These are phyloP conservation scores for Populus davidiana DNA, from an alignment of 345 rosid genomes.

Conservation along the genomic window DNA sequence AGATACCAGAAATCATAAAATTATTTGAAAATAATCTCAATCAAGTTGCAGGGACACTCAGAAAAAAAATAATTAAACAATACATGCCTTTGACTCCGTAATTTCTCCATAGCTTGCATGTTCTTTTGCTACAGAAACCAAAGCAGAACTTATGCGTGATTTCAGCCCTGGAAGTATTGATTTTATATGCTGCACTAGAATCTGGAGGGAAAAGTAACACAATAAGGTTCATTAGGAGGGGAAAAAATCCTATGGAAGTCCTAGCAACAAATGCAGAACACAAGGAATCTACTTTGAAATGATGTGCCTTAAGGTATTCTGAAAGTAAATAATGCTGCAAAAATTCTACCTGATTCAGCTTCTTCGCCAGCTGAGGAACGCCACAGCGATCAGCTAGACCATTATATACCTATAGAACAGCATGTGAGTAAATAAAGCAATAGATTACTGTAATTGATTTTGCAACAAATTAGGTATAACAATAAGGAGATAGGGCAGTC, in stretches of 20 bases:
- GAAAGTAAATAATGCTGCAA: slow-evolving; percentile 6
- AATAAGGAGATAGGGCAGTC: slow-evolving; percentile 22
- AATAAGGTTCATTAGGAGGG: not conserved
- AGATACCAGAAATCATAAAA: not conserved
- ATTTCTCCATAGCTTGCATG: slow-evolving; percentile 91
- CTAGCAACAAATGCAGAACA: not conserved
- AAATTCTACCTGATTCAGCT: slow-evolving; percentile 75
- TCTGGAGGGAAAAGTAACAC: slow-evolving; percentile 39
- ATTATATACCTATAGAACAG: slow-evolving; percentile 54
- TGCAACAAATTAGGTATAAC: slow-evolving; percentile 10
- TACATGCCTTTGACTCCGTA: slow-evolving; percentile 76
- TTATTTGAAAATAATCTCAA: not conserved
- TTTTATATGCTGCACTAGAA: slow-evolving; percentile 84
- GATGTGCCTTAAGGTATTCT: not conserved
- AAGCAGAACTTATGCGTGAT: slow-evolving; percentile 61
- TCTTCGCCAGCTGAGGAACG: slow-evolving; percentile 88
- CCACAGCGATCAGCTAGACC: slow-evolving; percentile 95
- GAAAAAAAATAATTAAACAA: not conserved
- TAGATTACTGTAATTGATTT: not conserved
- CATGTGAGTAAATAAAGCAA: not conserved
- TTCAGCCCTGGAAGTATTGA: slow-evolving; percentile 77
- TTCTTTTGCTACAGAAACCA: slow-evolving; percentile 82
- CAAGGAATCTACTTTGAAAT: slow-evolving; percentile 1
- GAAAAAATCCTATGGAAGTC: not conserved
- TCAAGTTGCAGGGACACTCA: not conserved